These are phyloP conservation scores for Fusarium pseudoanthophilum DNA, from an alignment of 2,329 filamentous ascomycete species.

Conservation along the genomic window DNA sequence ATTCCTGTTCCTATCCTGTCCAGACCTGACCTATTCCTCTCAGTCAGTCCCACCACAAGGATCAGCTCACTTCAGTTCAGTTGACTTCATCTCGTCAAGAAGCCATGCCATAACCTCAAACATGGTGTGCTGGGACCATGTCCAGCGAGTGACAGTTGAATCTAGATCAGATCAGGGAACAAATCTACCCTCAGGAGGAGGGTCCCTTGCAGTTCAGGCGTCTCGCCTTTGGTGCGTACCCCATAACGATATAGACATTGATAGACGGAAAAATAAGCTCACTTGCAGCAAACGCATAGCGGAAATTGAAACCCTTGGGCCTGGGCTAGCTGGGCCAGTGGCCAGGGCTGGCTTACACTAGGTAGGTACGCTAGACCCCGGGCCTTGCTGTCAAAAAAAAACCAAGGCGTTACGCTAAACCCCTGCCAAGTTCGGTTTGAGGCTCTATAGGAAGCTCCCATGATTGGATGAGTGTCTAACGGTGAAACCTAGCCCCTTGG, in stretches of 20 bases:
- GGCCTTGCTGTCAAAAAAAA: constrained; percentile 17
- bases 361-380: not conserved
- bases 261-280: constrained; percentile 38
- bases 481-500: constrained; percentile 29
- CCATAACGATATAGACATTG: constrained; percentile 28
- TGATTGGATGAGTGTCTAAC: constrained; percentile 26
- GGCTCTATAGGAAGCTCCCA: constrained; percentile 17
- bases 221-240: constrained; percentile 10
- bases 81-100: constrained; percentile 19
- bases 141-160: constrained; percentile 2
- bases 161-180: constrained; percentile 28
- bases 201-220: constrained; percentile 15
- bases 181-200: constrained; percentile 1
- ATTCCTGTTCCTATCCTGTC: not conserved
- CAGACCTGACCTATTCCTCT: not conserved
- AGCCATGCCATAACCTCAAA: constrained; percentile 20
- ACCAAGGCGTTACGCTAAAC: constrained; percentile 17
- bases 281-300: constrained; percentile 5
- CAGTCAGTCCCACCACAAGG: constrained; percentile 1
- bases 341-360: constrained; percentile 1
- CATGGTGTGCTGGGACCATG: constrained; percentile 21
- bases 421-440: constrained; percentile 28
- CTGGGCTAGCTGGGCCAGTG: not conserved
- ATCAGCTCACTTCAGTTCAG: not conserved
- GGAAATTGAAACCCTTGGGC: constrained; percentile 30